A percentile compares a stretch with the other conserved stretches of the same genome.
These are phyloP conservation scores for Apophysomyces elegans DNA, from an alignment of 371 early-diverging fungal genomes.

Conservation along the genomic window DNA sequence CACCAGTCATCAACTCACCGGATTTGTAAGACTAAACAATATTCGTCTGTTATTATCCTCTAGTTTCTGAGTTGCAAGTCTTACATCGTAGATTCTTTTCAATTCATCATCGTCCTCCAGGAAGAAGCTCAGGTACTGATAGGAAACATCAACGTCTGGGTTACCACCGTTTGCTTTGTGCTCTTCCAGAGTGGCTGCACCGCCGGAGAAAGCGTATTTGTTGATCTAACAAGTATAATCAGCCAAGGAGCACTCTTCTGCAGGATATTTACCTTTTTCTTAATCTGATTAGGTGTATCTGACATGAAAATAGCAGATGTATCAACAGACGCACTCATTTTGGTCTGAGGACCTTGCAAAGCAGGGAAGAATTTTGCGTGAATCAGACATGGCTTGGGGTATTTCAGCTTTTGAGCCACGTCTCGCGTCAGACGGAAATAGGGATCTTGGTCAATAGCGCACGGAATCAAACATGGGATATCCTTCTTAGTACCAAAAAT, in stretches of 20 bases:
- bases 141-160: slow-evolving; percentile 97
- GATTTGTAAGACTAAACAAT: slow-evolving; percentile 70
- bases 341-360: slow-evolving; percentile 95
- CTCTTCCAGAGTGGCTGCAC: slow-evolving; percentile 91
- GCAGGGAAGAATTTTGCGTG: slow-evolving; percentile 99
- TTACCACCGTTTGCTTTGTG: slow-evolving; percentile 94
- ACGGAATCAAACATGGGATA: slow-evolving; percentile 97
- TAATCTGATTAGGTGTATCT: slow-evolving; percentile 94
- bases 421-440: slow-evolving; percentile 99
- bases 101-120: slow-evolving; percentile 96
- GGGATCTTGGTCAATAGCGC: slow-evolving; percentile 99
- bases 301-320: slow-evolving; percentile 95
- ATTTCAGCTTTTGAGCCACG: slow-evolving; percentile 93
- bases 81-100: slow-evolving; percentile 65
- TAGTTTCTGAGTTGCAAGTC: background rate
- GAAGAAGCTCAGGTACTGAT: slow-evolving; percentile 98
- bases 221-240: slow-evolving; percentile 69
- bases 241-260: background rate
- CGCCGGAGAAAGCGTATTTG: slow-evolving; percentile 97
- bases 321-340: slow-evolving; percentile 98
- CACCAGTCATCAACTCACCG: slow-evolving; percentile 92
- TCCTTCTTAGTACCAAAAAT: slow-evolving; percentile 93
- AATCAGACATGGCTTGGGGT: slow-evolving; percentile 95
- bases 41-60: background rate
- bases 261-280: slow-evolving; percentile 79